Conservation (phyloP, 2,329 filamentous ascomycete species). For the Aspergillus brasiliensis region DNA sequence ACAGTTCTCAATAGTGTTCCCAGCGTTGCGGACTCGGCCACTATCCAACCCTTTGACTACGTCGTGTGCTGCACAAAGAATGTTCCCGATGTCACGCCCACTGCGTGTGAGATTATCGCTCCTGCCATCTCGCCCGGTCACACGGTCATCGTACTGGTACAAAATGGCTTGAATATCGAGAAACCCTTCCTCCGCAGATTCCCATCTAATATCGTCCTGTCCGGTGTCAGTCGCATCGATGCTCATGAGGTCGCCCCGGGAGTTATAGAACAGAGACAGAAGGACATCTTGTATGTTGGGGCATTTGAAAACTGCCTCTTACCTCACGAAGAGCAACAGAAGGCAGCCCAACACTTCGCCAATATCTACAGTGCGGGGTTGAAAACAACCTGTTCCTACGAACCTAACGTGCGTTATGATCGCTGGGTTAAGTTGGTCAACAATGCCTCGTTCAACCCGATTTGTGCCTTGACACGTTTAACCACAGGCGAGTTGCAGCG, state of each 20-base stretch:
- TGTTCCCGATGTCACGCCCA: conserved; percentile 56
- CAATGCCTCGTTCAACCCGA: conserved; percentile 56
- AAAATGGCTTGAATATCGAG: conserved; percentile 68
- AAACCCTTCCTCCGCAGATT: conserved; percentile 53
- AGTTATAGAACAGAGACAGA: conserved; percentile 55
- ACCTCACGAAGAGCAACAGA: not conserved
- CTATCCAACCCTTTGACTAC: conserved; percentile 52
- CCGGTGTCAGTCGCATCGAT: conserved; percentile 57
- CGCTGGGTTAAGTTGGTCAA: conserved; percentile 50
- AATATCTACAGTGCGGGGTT: conserved; percentile 51
- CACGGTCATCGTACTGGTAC: conserved; percentile 33
- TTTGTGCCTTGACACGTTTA: conserved; percentile 54
- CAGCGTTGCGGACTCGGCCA: conserved; percentile 31
- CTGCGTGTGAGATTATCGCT: conserved; percentile 51
- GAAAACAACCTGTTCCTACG: conserved; percentile 47
- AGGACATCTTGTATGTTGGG: conserved; percentile 55
- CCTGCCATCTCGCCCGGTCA: conserved; percentile 40
- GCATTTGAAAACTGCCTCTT: conserved; percentile 42
- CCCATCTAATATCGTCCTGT: conserved; percentile 56
- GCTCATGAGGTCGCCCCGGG: conserved; percentile 53
- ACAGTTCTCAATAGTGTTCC: conserved; percentile 55
- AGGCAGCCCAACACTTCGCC: conserved; percentile 45
- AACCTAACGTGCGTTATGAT: conserved; percentile 30
- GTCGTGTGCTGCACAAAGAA: conserved; percentile 64
- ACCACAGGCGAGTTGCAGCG: conserved; percentile 47